Conservation (phyloP, 2,329 filamentous ascomycete genomes). For the Lachnellula subtilissima region DNA sequence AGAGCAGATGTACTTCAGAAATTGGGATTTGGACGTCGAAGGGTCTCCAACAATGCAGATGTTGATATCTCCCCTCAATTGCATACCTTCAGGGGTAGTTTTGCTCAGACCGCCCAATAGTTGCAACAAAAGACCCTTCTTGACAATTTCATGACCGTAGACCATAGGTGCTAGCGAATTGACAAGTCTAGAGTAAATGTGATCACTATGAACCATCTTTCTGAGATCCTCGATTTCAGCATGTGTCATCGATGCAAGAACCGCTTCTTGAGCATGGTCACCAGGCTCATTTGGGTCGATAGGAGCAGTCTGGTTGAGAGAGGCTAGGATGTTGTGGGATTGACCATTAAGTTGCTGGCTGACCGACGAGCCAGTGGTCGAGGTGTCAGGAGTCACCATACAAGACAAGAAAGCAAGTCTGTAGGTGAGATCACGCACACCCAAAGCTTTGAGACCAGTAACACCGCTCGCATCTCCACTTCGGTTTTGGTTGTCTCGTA, state of each 20-base stretch:
- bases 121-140: conserved; percentile 91
- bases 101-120: conserved; percentile 96
- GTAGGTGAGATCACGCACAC: conserved; percentile 93
- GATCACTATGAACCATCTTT: conserved; percentile 88
- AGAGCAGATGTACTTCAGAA: conserved; percentile 95
- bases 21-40: conserved; percentile 95
- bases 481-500: conserved; percentile 76
- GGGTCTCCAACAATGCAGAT: conserved; percentile 98
- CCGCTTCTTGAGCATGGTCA: conserved; percentile 83
- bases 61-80: conserved; percentile 94
- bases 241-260: conserved; percentile 78
- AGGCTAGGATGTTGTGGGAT: conserved; percentile 77
- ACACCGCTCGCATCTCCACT: conserved; percentile 78
- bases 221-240: conserved; percentile 89
- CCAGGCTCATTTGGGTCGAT: conserved; percentile 65
- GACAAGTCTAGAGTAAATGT: conserved; percentile 89
- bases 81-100: conserved; percentile 87
- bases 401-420: conserved; percentile 93
- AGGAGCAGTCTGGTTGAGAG: conserved; percentile 68
- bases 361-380: conserved; percentile 69
- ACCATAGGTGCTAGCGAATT: conserved; percentile 95
- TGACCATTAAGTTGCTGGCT: conserved; percentile 66
- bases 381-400: conserved; percentile 89
- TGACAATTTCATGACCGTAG: conserved; percentile 94
- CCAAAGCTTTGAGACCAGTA: conserved; percentile 82